These are phyloP conservation scores for Zizania palustris DNA, from an alignment of 202 grass and related monocot species.

Conservation along the genomic window DNA sequence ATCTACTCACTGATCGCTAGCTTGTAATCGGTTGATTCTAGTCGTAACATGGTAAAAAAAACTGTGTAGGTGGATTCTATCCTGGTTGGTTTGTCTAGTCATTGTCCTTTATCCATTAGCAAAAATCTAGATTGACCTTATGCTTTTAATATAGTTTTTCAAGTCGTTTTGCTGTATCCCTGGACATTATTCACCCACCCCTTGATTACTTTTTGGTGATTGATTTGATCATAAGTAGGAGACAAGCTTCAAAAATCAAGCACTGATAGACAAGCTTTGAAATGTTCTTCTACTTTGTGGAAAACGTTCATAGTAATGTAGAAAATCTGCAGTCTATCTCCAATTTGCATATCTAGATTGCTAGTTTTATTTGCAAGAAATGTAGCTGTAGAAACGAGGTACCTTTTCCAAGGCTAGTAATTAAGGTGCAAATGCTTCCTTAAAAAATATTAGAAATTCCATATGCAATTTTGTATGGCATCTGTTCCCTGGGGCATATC, in stretches of 20 bases:
- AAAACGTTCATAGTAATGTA: not conserved
- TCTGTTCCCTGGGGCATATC: constrained; percentile 10
- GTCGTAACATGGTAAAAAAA: no score
- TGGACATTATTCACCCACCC: not conserved
- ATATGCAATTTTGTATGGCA: not conserved
- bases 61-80: no score
- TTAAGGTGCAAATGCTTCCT: not conserved
- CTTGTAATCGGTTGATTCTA: no score
- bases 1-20: no score
- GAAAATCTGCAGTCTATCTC: not conserved
- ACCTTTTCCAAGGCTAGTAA: no score
- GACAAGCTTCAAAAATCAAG: not conserved
- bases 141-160: no score
- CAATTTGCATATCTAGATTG: constrained; percentile 6
- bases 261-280: not conserved
- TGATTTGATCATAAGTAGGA: not conserved
- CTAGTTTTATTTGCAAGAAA: constrained; percentile 24
- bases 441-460: not conserved
- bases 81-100: no score
- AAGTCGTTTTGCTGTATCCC: no score
- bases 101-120: no score
- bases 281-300: no score
- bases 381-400: not conserved
- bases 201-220: not conserved
- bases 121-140: no score